Base-by-base conservation (phyloP, 202 grass and related monocot species). In the Panicum hallii region DNA sequence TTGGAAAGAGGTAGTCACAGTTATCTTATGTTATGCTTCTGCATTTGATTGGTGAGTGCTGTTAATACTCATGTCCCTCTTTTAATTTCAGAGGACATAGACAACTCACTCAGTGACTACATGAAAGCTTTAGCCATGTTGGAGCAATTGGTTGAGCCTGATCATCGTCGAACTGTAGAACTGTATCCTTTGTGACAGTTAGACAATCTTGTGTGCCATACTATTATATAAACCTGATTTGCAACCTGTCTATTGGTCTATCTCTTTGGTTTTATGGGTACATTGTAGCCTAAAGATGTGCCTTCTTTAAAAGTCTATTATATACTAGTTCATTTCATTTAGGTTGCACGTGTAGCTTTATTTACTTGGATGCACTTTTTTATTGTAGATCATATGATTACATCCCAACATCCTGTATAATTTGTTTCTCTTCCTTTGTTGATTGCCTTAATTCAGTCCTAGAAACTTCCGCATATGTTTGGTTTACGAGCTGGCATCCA, bases 391-490 rank as follows among this genome's bases (percentile, higher is more conserved):
- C 16, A 38, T 80, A 43, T 19, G 20, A 63, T 63, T 0, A 1
- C n/a, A 16, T 28, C 6, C 34, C 22, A 7, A 19, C 75, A 61
- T 78, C 11, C 49, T 82, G 20, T n/a, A 64, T 82, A 67, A 26
- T 71, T 19, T 50, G n/a, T 54, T 85, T 19, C 7, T 82, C 34
- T 49, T 72, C 17, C 40, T 78, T 85, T 85, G 52, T 64, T 11
- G 74, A 65, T 78, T 78, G 42, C 85, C 87, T 88, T 92, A 82
- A 94, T 69, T 55, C 48, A 70, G 40, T 85, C 41, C 22, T 90
- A 95, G 96, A 87, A 95, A 98, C 80, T 95, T 98, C 85, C 89
- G 96, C 82, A 86, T 98, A 75, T 87, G 91, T 91, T 93, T 95
- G 79, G 93, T 98, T 22, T 69, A 88, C 26, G 96, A 98, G 80